Base-by-base conservation (phyloP, 2,329 filamentous ascomycete species). In the Akanthomyces dipterigenus region DNA sequence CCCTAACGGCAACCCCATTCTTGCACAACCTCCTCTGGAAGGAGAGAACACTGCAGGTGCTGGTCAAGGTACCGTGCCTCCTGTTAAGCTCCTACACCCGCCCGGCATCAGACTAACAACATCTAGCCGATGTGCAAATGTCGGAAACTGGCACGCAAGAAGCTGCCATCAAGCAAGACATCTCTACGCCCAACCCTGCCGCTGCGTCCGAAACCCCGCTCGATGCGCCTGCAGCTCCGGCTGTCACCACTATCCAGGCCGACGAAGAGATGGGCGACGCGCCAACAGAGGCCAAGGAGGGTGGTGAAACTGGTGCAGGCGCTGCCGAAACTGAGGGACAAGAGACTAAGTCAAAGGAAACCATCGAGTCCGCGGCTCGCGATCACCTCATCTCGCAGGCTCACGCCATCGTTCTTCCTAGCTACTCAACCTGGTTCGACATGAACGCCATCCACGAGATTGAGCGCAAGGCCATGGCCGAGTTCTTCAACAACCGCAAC, bases 361-460 rank as follows among this genome's bases (percentile, higher is more conserved):
- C 85, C 3, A 80, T 93, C 61, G 93, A 97, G 77, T 88, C 89
- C 48, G 88, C 91, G 4, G 96, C 95, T 56, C 90, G 93, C 66
- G 90, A 93, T 68, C 93, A 98, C 70, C 86, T 99, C 60, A 90
- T 96, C 64, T 87, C 91, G 16, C 95, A 99, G 77, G 96, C 92
- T 46, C 93, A 97, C 72, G 88, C 93, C 64, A 98, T 98, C 71
- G 93, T 99, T 65, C 85, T 99, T 24, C 95, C 95, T 24, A 98
- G 93, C 73, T 99, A 99, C 76, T 96, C 92, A 72, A 95, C 90
- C 16, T 99, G 95, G 95, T 99, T 99, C 74, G 95, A 99, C 76
- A 97, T 99, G 93, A 90, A 93, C 73, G 82, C 85, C 55, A 89
- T 99, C 70, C 90, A 97, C 75, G 85, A 86, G 63, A 89, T 97